Evolutionary conservation across 805 yeast species (phyloP), one percentile per base, ranked within the genome.

Genomic region (Kodamaea sagamina): DNA sequence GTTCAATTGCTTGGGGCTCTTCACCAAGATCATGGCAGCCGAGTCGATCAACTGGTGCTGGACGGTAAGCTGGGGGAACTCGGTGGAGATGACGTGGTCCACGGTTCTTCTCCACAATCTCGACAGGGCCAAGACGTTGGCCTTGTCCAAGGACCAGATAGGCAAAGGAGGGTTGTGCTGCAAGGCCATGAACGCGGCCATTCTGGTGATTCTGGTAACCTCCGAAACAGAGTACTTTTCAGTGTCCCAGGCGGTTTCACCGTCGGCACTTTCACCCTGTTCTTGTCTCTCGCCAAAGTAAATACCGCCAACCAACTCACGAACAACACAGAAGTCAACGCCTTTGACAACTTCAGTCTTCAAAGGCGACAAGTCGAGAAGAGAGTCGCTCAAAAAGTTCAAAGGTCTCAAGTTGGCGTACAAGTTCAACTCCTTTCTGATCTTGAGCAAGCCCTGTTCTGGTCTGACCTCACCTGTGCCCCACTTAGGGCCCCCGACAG

Each of bases 401-500:
- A 98, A 92, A 37, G 99, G 99, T 67, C 99, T 85, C 67, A 93
- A 78, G 68, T 93, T 93, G 46, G 99, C 99, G 65, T 93, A 93
- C 53, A 93, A 74, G 64, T 85, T 86, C 62, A 93, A 79, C 65
- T 89, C 98, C 67, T 93, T 93, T 69, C 99, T 82, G 65, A 93
- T 92, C 72, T 90, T 79, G 52, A 93, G 77, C 53, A 93, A 77
- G 47, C 99, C 99, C 70, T 89, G 98, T 67, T 93, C 99, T 41
- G 99, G 99, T 72, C 99, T 83, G 36, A 92, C 98, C 9, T 77
- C 61, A 39, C 97, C 97, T 19, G 97, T 87, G 27, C 98, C 98
- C 99, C 99, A 93, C 71, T 93, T 93, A 48, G 99, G 99, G 25
- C 99, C 99, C 50, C 99, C 99, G 25, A 93, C 99, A 6, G 99